Conservation (phyloP, 1,139 yeast species). For the Scheffersomyces quercinus region DNA sequence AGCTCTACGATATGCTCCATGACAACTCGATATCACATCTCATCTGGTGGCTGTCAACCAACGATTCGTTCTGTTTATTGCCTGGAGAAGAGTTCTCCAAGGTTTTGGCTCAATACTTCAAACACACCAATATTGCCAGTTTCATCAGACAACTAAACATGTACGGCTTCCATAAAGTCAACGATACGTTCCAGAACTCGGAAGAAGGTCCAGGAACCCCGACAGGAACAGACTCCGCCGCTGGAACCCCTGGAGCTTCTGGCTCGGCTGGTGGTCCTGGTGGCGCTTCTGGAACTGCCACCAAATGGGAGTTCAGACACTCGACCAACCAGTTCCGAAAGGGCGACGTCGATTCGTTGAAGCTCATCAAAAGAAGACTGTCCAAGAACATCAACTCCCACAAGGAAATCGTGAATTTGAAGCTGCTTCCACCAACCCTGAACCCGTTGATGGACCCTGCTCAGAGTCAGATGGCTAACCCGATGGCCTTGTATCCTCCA, state of each 20-base stretch:
- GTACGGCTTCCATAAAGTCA: conserved; percentile 73
- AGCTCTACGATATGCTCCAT: conserved; percentile 63
- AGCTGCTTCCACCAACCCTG: conserved; percentile 30
- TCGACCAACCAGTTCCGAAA: conserved; percentile 63
- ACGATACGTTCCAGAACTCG: conserved; percentile 35
- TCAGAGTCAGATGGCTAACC: conserved; percentile 2
- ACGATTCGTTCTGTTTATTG: conserved; percentile 43
- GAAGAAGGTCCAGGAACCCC: conserved; percentile 8
- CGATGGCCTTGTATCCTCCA: conserved; percentile 5
- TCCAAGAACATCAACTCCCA: conserved; percentile 51
- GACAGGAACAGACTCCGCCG: conserved; percentile 6
- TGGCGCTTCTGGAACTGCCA: conserved; percentile 9
- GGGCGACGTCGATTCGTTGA: conserved; percentile 61
- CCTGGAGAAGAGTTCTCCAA: conserved; percentile 63
- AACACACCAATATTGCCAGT: conserved; percentile 76
- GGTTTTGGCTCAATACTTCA: conserved; percentile 65
- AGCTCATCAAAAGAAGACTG: conserved; percentile 63
- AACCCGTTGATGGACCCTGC: conserved; percentile 17
- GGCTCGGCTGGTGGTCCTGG: conserved; percentile 5
- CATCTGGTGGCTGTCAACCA: conserved; percentile 52
- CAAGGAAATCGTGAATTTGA: conserved; percentile 42
- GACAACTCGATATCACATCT: conserved; percentile 51
- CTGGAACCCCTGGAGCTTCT: conserved; percentile 9
- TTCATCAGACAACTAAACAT: conserved; percentile 52
- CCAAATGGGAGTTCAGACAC: conserved; percentile 71